These are phyloP conservation scores for Venturia oleaginea DNA, from an alignment of 2,329 filamentous ascomycete species.

Conservation along the genomic window DNA sequence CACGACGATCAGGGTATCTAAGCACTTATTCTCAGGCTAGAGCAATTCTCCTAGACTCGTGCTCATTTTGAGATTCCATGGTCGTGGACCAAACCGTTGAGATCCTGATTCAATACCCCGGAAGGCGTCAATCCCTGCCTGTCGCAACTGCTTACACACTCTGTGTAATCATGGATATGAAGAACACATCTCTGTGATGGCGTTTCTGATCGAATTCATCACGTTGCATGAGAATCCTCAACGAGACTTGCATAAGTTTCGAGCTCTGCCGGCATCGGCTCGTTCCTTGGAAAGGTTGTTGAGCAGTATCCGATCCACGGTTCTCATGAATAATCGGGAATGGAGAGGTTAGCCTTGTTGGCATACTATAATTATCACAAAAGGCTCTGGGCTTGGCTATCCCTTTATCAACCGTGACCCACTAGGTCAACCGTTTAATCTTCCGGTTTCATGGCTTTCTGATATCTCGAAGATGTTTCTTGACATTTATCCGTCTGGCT, in stretches of 20 bases:
- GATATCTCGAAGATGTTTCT: neutral
- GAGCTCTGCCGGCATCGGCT: neutral
- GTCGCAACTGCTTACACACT: neutral
- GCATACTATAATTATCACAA: neutral
- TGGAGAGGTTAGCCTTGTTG: neutral
- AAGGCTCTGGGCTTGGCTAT: neutral
- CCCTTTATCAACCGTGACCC: neutral
- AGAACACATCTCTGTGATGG: neutral
- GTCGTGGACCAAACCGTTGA: neutral
- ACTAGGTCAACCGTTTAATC: neutral
- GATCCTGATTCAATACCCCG: neutral
- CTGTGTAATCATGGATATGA: neutral
- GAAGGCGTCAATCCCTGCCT: neutral
- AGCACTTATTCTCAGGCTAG: neutral
- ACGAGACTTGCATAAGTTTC: neutral
- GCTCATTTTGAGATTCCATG: neutral
- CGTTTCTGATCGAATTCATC: neutral
- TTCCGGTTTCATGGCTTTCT: neutral
- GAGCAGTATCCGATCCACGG: neutral
- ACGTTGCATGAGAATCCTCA: neutral
- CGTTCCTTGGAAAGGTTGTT: neutral
- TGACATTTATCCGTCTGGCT: neutral
- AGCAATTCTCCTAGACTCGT: neutral
- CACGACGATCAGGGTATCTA: neutral
- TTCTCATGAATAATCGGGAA: neutral